These are phyloP conservation scores for Zygoascus ofunaensis DNA, from an alignment of 805 yeast species.

Conservation along the genomic window DNA sequence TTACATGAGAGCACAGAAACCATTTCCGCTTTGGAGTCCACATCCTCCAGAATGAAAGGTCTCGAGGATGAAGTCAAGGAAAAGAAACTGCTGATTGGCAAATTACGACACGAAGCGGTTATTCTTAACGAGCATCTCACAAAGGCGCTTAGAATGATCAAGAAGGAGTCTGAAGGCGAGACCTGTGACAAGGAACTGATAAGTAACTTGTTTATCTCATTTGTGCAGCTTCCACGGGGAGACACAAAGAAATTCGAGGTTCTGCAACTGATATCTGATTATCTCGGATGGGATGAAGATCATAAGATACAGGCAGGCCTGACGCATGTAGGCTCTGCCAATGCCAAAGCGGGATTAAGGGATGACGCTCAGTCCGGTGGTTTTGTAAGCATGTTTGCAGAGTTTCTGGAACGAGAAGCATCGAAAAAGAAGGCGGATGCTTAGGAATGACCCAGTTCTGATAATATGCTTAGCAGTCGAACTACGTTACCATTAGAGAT, in stretches of 20 bases:
- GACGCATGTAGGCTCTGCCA: slow-evolving; percentile 11
- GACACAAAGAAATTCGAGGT: slow-evolving; percentile 95
- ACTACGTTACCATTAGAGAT: too few relatives aligned
- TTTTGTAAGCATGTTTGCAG: slow-evolving; percentile 32
- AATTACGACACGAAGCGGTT: slow-evolving; percentile 88
- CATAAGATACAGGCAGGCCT: slow-evolving; percentile 28
- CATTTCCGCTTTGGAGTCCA: slow-evolving; percentile 16
- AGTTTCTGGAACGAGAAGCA: slow-evolving; percentile 27
- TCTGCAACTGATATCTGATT: slow-evolving; percentile 69
- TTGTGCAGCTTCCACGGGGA: slow-evolving; percentile 79
- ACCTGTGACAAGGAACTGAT: slow-evolving; percentile 82
- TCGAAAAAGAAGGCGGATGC: slow-evolving; percentile 4
- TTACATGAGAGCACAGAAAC: slow-evolving; percentile 14
- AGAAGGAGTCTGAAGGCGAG: slow-evolving; percentile 64
- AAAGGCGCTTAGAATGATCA: slow-evolving; percentile 80
- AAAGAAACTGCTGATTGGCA: slow-evolving; percentile 75
- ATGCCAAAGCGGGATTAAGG: slow-evolving; percentile 1
- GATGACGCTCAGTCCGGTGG: slow-evolving; percentile 20
- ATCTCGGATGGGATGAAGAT: slow-evolving; percentile 79
- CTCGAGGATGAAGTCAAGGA: slow-evolving; percentile 51
- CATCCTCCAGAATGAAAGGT: slow-evolving; percentile 27
- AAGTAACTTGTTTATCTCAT: slow-evolving; percentile 76
- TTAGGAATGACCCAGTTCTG: too few relatives aligned
- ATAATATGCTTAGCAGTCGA: too few relatives aligned
- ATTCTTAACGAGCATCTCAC: slow-evolving; percentile 89